Conservation (phyloP, 805 yeast genomes). For the Kodamaea fukazawae region DNA sequence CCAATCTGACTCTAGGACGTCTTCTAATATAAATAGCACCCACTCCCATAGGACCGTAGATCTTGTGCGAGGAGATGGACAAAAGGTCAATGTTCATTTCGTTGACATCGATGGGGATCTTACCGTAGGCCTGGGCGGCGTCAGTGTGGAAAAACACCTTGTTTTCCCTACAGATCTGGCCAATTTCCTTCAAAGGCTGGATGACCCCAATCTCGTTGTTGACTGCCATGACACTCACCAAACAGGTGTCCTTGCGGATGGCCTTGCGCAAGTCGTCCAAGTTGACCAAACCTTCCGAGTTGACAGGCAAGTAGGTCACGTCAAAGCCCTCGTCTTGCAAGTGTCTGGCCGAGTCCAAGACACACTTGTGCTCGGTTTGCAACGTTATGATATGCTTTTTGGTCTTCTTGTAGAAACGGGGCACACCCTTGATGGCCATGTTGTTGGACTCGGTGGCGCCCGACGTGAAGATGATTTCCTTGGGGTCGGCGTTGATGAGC, state of each 20-base stretch:
- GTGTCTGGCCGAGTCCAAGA: constrained; percentile 92
- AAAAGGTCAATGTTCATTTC: constrained; percentile 87
- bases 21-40: constrained; percentile 96
- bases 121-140: constrained; percentile 96
- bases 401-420: constrained; percentile 84
- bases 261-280: constrained; percentile 75
- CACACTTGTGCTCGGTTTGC: constrained; percentile 98
- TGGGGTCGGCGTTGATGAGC: constrained; percentile 88
- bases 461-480: constrained; percentile 93
- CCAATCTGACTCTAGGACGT: constrained; percentile 96
- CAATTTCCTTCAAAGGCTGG: constrained; percentile 94
- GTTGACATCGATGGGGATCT: constrained; percentile 89
- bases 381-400: constrained; percentile 94
- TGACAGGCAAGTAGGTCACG: constrained; percentile 87
- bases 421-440: constrained; percentile 93
- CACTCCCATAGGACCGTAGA: constrained; percentile 96
- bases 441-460: constrained; percentile 99
- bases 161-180: constrained; percentile 75
- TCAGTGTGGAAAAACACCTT: constrained; percentile 97
- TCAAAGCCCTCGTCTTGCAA: constrained; percentile 97
- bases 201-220: constrained; percentile 97
- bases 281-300: constrained; percentile 72
- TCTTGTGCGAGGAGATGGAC: constrained; percentile 94
- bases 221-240: constrained; percentile 94
- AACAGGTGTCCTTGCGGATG: constrained; percentile 84